Base-by-base conservation (phyloP, 2,329 filamentous ascomycete genomes). In the Cercospora janseana region DNA sequence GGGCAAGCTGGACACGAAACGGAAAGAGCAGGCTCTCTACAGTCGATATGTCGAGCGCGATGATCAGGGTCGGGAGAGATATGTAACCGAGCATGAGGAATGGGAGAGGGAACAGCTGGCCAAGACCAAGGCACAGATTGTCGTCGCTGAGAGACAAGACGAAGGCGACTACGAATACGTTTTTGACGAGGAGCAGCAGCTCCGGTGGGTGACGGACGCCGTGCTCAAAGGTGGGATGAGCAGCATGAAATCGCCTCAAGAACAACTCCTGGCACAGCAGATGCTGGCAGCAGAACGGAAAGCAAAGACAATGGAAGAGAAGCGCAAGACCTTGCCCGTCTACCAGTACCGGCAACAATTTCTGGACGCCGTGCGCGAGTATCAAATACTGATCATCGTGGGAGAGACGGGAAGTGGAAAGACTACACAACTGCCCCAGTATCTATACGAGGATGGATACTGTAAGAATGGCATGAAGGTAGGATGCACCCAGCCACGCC, bases 381-480 rank as follows among this genome's bases (percentile, higher is more conserved):
- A 91, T 59, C 93, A 96, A 63, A 82, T 95, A 10, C 71, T 98
- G 8, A 89, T 98, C 51, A 85, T 98, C 46, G 90, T 96, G 2
- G 93, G 89, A 65, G 91, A 97, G 69, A 98, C 93, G 0, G 93
- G 93, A 46, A 90, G 85, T 60, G 93, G 93, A 61, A 98, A 98
- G 71, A 95, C 92, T 0, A 98, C 93, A 0, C 93, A 98, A 66
- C 74, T 97, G 12, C 89, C 92, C 0, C 93, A 97, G 64, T 98
- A 95, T 66, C 78, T 97, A 0, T 86, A 94, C 62, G 92, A 97
- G 68, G 88, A 88, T 0, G 91, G 91, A 1, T 95, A 87, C 62
- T 95, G 89, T 2, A 89, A 92, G 64, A 79, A 81, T 16, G 89
- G 87, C 4, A 76, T 87, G 70, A 95, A 92, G 68, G 81, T 98